Percentiles rank a stretch among this genome's conserved stretches.
Evolutionary conservation across 2,329 filamentous ascomycete genomes (phyloP).

Genomic region (Penicillium crustosum): DNA sequence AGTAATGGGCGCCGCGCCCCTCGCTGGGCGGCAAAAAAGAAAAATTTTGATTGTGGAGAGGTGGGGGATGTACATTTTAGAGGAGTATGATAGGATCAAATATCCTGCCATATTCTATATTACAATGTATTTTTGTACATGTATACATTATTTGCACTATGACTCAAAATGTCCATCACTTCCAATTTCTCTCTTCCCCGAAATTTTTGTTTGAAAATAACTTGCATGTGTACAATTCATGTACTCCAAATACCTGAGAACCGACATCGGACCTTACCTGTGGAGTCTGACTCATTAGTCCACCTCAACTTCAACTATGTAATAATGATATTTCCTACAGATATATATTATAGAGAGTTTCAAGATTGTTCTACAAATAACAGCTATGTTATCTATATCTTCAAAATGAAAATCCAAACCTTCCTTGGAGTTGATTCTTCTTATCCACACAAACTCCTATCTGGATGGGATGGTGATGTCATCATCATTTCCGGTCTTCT

Average conservation of each 20-base stretch:
- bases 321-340: not conserved
- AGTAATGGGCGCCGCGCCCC: conserved; percentile 18
- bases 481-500: not conserved
- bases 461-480: not conserved
- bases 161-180: conserved; percentile 3
- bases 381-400: not conserved
- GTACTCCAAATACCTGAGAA: not conserved
- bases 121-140: not conserved
- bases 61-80: conserved; percentile 7
- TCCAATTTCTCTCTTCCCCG: not conserved
- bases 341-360: not conserved
- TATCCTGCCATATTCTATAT: not conserved
- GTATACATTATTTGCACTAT: not conserved
- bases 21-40: conserved; percentile 32
- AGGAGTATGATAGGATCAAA: conserved; percentile 2
- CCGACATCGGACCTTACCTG: conserved; percentile 10
- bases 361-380: not conserved
- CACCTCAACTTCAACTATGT: not conserved
- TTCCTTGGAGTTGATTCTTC: not conserved
- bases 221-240: not conserved
- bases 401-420: no score
- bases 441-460: not conserved
- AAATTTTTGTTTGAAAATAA: not conserved
- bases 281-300: conserved; percentile 9
- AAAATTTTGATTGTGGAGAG: conserved; percentile 23